Evolutionary conservation across 768 basidiomycete species (phyloP), one percentile per base, ranked within the genome.

Genomic region (Daedaleopsis sinensis): DNA sequence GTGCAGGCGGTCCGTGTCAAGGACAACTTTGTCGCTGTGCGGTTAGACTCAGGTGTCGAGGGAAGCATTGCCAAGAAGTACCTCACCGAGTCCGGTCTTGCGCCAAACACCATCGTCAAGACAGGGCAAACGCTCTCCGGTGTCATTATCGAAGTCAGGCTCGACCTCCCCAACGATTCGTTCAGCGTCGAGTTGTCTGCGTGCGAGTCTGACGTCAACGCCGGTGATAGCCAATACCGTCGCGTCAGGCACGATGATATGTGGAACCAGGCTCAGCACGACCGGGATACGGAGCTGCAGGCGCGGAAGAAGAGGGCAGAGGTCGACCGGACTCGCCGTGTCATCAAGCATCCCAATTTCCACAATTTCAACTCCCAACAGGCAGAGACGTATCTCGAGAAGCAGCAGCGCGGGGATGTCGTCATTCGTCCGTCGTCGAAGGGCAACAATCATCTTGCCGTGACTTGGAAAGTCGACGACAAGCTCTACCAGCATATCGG

Each of bases 401-500:
- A 88, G 66, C 92, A 94, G 72, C 94, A 95, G 67, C 86, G 93
- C 19, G 97, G 97, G 11, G 97, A 98, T 73, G 96, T 96, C 43
- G 92, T 98, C 44, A 94, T 99, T 65, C 82, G 97, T 48, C 97
- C 97, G 0, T 96, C 95, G 18, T 98, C 96, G 5, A 95, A 96
- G 74, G 96, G 96, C 15, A 77, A 82, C 39, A 85, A 97, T 68
- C 97, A 98, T 76, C 80, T 99, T 39, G 96, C 96, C 47, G 91
- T 99, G 11, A 99, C 97, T 0, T 99, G 97, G 97, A 99, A 98
- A 77, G 95, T 99, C 2, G 96, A 96, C 64, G 91, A 97, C 59
- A 92, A 89, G 61, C 78, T 99, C 27, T 98, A 92, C 74, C 97
- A 98, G 71, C 97, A 99, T 71, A 91, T 99, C 59, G 95, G 95